These are phyloP conservation scores for Hypocrella siamensis DNA, from an alignment of 2,329 filamentous ascomycete species.

Conservation along the genomic window DNA sequence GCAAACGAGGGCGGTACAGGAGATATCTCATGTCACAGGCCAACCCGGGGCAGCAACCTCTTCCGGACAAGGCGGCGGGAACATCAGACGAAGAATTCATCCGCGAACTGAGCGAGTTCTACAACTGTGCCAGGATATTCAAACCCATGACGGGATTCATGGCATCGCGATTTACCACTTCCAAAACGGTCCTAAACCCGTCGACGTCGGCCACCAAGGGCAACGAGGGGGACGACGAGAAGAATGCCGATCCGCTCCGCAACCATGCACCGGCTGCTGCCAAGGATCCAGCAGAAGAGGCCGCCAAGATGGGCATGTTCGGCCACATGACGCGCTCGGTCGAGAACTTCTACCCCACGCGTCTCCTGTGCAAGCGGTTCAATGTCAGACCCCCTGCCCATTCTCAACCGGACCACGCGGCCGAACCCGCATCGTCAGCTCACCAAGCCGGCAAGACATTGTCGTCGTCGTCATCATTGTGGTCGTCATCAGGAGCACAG, in stretches of 20 bases:
- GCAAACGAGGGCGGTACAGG: slow-evolving; percentile 67
- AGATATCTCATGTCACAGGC: slow-evolving; percentile 66
- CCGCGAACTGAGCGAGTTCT: slow-evolving; percentile 65
- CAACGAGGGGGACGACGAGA: slow-evolving; percentile 4
- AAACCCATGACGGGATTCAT: slow-evolving; percentile 84
- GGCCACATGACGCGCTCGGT: slow-evolving; percentile 67
- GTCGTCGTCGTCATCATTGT: too few species aligned
- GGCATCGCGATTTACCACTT: slow-evolving; percentile 81
- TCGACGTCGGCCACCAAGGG: slow-evolving; percentile 5
- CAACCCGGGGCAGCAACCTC: slow-evolving; percentile 16
- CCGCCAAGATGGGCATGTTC: slow-evolving; percentile 85
- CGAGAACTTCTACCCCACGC: slow-evolving; percentile 60
- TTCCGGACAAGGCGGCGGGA: slow-evolving; percentile 31
- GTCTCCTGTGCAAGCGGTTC: slow-evolving; percentile 88
- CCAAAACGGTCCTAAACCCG: slow-evolving; percentile 27
- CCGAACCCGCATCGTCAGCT: slow-evolving; percentile 11
- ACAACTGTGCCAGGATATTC: slow-evolving; percentile 54
- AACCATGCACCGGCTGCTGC: slow-evolving; percentile 13
- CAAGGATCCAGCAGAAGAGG: slow-evolving; percentile 63
- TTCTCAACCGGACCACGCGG: slow-evolving; percentile 35
- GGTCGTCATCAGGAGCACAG: too few species aligned
- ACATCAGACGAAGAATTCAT: slow-evolving; percentile 57
- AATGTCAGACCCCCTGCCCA: slow-evolving; percentile 66
- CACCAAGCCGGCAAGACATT: too few species aligned
- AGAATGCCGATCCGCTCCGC: slow-evolving; percentile 10